Evolutionary conservation across 139 green algal species (phyloP), one percentile per base, ranked within the genome.

Genomic region (Closterium sp.): DNA sequence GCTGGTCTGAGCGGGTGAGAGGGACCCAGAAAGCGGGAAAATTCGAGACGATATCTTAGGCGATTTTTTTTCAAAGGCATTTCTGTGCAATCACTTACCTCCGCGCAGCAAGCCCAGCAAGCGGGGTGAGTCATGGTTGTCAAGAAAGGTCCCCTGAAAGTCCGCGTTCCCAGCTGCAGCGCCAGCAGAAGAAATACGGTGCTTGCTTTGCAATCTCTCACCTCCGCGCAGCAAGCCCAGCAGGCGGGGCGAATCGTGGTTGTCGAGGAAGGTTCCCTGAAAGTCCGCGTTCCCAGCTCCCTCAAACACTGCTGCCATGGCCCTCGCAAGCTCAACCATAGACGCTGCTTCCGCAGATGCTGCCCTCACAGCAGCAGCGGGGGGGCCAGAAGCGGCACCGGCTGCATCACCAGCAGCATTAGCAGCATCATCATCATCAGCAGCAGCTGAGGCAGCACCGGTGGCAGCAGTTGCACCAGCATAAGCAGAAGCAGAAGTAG

Each of bases 111-210:
- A 79, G 62, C 62, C 62, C 62, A 79, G 62, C 17, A 79, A 5
- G 17, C 62, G 62, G 17, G 62, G 62, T 13, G 62, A 79, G 89
- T 91, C 89, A 38, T 91, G 89, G 89, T 91, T 91, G 89, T 91
- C 89, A 19, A 91, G 22, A 22, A 87, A 91, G 31, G 22, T 85
- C 19, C 34, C 89, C 30, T 91, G 73, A 27, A 91, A 45, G 38
- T 91, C 89, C 38, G 89, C 32, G 9, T 91, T 38, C 22, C 29
- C 22, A 19, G 70, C n/a, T 17, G n/a, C n/a, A n/a, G n/a, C n/a
- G n/a, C n/a, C n/a, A n/a, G n/a, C n/a, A n/a, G n/a, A n/a, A n/a
- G n/a, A n/a, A n/a, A n/a, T n/a, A n/a, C n/a, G n/a, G n/a, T n/a
- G n/a, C n/a, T n/a, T n/a, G n/a, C n/a, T n/a, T n/a, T n/a, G n/a